These are phyloP conservation scores for Trichoderma atrobrunneum DNA, from an alignment of 2,329 filamentous ascomycete genomes.

Conservation along the genomic window DNA sequence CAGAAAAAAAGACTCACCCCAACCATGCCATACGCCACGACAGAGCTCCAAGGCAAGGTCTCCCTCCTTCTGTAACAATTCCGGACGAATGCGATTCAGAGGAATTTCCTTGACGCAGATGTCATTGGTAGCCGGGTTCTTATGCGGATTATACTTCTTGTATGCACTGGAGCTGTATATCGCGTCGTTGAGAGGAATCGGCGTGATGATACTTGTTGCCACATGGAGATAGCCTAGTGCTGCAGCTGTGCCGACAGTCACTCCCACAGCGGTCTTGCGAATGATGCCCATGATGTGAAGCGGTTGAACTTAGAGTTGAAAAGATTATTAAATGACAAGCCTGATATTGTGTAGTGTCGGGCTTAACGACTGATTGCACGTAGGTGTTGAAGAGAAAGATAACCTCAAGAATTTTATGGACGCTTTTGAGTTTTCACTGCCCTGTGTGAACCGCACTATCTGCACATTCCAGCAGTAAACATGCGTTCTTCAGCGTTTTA, in stretches of 20 bases:
- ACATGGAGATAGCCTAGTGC: conserved; percentile 6
- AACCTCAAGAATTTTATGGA: background rate
- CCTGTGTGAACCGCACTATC: background rate
- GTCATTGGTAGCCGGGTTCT: conserved; percentile 63
- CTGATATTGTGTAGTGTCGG: background rate
- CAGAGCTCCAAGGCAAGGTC: conserved; percentile 63
- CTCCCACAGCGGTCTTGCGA: background rate
- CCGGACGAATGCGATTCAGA: conserved; percentile 60
- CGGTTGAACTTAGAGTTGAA: background rate
- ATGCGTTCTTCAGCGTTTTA: background rate
- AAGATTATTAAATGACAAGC: too few species aligned
- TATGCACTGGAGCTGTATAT: conserved; percentile 38
- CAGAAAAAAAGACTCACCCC: conserved; percentile 46
- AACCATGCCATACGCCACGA: conserved; percentile 64
- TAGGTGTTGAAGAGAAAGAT: background rate
- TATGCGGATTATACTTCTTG: conserved; percentile 58
- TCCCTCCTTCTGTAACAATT: conserved; percentile 59
- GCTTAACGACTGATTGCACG: background rate
- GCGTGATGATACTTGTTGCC: conserved; percentile 10
- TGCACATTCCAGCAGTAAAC: background rate
- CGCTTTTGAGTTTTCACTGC: background rate
- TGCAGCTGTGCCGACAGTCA: conserved; percentile 5
- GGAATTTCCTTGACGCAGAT: conserved; percentile 62
- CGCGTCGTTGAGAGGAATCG: conserved; percentile 9
- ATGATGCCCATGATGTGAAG: background rate